Evolutionary conservation across 345 rosid species (phyloP).

Genomic region (Abelmoschus esculentus): DNA sequence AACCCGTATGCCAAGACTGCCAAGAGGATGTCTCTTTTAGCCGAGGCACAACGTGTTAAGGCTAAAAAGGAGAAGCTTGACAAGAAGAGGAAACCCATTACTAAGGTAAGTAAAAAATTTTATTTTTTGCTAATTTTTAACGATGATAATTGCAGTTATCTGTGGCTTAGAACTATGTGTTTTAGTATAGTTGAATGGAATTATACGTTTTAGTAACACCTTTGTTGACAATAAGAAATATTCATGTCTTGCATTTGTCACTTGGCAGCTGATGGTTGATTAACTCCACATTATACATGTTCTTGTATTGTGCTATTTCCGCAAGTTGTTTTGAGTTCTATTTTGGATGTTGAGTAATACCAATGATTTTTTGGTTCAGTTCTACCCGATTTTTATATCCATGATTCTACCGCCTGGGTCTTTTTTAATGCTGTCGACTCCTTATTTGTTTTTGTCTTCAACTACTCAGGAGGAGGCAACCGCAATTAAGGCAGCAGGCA

Average conservation of each 20-base stretch:
- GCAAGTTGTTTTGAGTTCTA: too few relatives aligned
- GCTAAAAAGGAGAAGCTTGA: constrained; percentile 97
- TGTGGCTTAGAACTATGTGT: not conserved
- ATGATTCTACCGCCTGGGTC: not conserved
- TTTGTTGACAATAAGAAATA: not conserved
- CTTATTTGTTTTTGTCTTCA: not conserved
- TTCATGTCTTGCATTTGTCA: not conserved
- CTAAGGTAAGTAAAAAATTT: constrained; percentile 47
- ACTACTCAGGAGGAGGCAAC: constrained; percentile 65
- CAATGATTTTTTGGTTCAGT: too few relatives aligned
- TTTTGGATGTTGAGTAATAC: too few relatives aligned
- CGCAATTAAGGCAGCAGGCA: constrained; percentile 71
- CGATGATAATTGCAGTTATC: not conserved
- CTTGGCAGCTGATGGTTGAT: not conserved
- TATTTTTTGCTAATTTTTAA: not conserved
- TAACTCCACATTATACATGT: not conserved
- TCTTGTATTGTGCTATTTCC: not conserved
- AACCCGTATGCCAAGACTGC: constrained; percentile 98
- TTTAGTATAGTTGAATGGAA: not conserved
- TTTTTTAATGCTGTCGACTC: not conserved
- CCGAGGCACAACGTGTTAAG: constrained; percentile 87
- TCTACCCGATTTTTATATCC: too few relatives aligned
- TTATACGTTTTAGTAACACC: not conserved
- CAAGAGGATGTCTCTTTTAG: constrained; percentile 82
- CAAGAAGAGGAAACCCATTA: constrained; percentile 56